Percentiles rank a stretch among this genome's conserved stretches.
Evolutionary conservation across 495 filamentous ascomycete species (phyloP).

Genomic region (Apiosordaria backusii): DNA sequence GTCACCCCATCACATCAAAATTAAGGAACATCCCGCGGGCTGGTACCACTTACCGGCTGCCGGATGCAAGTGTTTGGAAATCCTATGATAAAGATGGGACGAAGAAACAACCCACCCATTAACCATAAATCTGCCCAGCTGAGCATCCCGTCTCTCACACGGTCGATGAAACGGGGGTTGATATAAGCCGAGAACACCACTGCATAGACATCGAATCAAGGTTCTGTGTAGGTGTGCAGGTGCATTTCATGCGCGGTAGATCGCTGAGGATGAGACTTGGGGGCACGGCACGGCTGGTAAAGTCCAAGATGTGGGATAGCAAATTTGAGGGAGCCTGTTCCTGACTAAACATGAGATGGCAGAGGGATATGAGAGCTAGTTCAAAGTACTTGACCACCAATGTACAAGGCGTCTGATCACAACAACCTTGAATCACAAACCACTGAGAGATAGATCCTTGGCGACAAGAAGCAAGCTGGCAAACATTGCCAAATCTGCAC

Average conservation of each 20-base stretch:
- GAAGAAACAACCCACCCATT: neutral
- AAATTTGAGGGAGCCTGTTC: neutral
- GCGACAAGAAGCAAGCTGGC: too few relatives aligned
- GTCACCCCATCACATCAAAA: neutral
- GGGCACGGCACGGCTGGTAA: neutral
- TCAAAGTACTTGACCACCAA: too few relatives aligned
- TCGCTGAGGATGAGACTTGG: neutral
- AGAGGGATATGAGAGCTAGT: too few relatives aligned
- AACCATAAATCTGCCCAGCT: neutral
- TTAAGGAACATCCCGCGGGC: neutral
- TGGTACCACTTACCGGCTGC: neutral
- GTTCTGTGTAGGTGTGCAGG: neutral
- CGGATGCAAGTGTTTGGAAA: neutral
- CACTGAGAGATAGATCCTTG: too few relatives aligned
- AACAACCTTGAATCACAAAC: too few relatives aligned
- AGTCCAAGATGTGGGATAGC: neutral
- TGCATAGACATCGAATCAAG: neutral
- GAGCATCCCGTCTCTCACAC: neutral
- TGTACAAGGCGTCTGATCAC: too few relatives aligned
- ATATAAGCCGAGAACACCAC: slow-evolving; percentile 3
- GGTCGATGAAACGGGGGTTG: neutral
- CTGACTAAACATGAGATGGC: too few relatives aligned
- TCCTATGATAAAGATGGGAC: neutral
- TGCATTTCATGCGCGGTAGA: neutral
- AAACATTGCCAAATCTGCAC: too few relatives aligned